A percentile compares a stretch with the other conserved stretches of the same genome.
These are phyloP conservation scores for Fraxinus ornus DNA, from an alignment of 305 asterid genomes.

Conservation along the genomic window DNA sequence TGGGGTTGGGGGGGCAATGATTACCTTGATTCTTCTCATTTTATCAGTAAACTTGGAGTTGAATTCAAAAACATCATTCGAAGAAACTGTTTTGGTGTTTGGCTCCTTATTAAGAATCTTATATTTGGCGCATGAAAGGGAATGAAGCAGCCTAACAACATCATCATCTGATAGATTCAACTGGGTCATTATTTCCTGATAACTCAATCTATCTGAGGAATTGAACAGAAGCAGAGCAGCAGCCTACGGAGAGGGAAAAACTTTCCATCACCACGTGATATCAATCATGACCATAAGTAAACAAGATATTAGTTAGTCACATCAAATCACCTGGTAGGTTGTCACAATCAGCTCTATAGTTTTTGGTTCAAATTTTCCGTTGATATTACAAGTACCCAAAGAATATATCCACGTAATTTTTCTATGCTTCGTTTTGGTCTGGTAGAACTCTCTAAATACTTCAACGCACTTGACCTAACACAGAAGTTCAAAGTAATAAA, in stretches of 20 bases:
- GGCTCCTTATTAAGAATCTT: slow-evolving; percentile 91
- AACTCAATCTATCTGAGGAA: slow-evolving; percentile 79
- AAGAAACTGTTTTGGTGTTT: slow-evolving; percentile 69
- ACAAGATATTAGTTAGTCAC: slow-evolving; percentile 9
- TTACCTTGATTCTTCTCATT: slow-evolving; percentile 95
- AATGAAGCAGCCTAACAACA: slow-evolving; percentile 88
- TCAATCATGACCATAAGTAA: background rate
- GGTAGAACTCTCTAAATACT: slow-evolving; percentile 89
- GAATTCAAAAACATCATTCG: slow-evolving; percentile 76
- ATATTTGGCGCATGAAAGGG: slow-evolving; percentile 92
- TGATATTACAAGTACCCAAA: slow-evolving; percentile 91
- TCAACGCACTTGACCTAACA: slow-evolving; percentile 86
- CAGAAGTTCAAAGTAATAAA: slow-evolving; percentile 5
- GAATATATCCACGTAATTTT: slow-evolving; percentile 93
- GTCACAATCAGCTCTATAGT: slow-evolving; percentile 81
- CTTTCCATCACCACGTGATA: background rate
- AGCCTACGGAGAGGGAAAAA: slow-evolving; percentile 53
- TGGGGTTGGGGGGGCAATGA: background rate
- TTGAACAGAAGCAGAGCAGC: slow-evolving; percentile 83
- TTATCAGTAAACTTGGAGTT: slow-evolving; percentile 88
- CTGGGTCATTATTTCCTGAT: slow-evolving; percentile 83
- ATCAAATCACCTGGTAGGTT: slow-evolving; percentile 73
- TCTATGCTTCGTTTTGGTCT: slow-evolving; percentile 92
- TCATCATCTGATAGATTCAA: slow-evolving; percentile 88
- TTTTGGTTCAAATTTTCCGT: slow-evolving; percentile 81